Base-by-base conservation (phyloP, 441 rosid genomes). In the Hura crepitans region DNA sequence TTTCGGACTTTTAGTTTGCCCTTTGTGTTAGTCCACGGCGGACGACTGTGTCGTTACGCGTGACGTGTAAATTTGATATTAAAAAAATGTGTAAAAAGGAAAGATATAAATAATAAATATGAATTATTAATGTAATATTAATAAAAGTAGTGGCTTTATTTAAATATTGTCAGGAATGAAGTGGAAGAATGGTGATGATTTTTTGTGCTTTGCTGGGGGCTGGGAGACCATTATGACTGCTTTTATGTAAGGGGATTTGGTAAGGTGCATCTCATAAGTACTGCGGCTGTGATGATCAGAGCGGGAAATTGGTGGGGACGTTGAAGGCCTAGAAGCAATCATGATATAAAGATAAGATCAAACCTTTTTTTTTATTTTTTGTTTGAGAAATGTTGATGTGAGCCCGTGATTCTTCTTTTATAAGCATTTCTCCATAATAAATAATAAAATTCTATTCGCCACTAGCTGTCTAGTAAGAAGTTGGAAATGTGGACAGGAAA, bases 51-150 rank as follows among this genome's bases (percentile, higher is more conserved):
- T 79, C 77, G 80, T 79, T 64, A 67, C 31, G 71, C 23, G 46
- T 80, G 80, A 77, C 68, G 37, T 82, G 84, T 83, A 83, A 80
- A 83, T 73, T 75, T 53, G 57, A 47, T 45, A 1, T 31, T 37
- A 11, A 4, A 63, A 68, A 28, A 37, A 45, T 43, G 43, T 37
- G 11, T 11, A 20, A 55, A 43, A 8, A 10, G 15, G 33, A 54
- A 50, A 31, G 37, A 37, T 8, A 28, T 11, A 39, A 59, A 43
- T 55, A 30, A 39, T 23, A 45, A 11, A 6, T 45, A n/a, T 23
- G 12, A 20, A 20, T 23, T 20, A n/a, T 47, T 45, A 20, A 39
- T 45, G 47, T 6, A 55, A 62, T 42, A 42, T 12, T 56, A 37
- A 18, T 55, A 37, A 25, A 43, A 45, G 60, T 27, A 67, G 33